Base-by-base conservation (phyloP, 169 alveolate species). In the Besnoitia besnoiti region DNA sequence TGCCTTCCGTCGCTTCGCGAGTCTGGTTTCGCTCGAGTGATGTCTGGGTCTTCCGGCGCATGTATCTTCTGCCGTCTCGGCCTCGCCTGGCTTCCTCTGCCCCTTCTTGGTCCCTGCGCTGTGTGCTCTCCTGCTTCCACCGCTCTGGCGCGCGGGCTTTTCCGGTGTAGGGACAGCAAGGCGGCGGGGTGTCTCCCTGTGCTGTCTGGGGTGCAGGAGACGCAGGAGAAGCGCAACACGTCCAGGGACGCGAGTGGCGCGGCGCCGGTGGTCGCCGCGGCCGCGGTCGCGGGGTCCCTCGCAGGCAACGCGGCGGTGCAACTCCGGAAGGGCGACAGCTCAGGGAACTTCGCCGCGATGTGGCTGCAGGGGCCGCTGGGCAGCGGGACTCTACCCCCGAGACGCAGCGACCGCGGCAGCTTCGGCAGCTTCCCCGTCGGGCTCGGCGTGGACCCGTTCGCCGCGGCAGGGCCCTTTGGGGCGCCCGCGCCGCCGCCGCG, bases 261-360 rank as follows among this genome's bases (percentile, higher is more conserved):
- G 33, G 49, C 87, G n/a, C 61, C 87, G 8, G 85, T 30, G 21
- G 87, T 44, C 21, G 87, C 87, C 14, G 87, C 87, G 5, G 87
- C 87, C 33, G 87, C 87, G n/a, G 87, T 37, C 19, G 87, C 87
- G 14, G 87, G 87, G 39, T 77, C 87, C 0, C 33, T 77, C 44
- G 87, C 87, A 5, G 87, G 87, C 30, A 77, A 77, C 59, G 87
- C 55, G 59, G 87, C 87, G 61, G 87, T 77, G 37, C 87, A 77
- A 24, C 55, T 77, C 3, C 55, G 87, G 61, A 77, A 77, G 21
- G 87, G 87, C 59, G 87, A 77, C 33, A 42, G 87, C 40, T 51
- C 39, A 2, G 87, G 50, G 21, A 77, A 2, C 59, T 42, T 77
- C 47, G 49, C 87, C 14, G 47, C 59, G 40, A 1, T 77, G 49